Evolutionary conservation across 2,329 filamentous ascomycete genomes (phyloP).

Genomic region (Colletotrichum orchidophilum): DNA sequence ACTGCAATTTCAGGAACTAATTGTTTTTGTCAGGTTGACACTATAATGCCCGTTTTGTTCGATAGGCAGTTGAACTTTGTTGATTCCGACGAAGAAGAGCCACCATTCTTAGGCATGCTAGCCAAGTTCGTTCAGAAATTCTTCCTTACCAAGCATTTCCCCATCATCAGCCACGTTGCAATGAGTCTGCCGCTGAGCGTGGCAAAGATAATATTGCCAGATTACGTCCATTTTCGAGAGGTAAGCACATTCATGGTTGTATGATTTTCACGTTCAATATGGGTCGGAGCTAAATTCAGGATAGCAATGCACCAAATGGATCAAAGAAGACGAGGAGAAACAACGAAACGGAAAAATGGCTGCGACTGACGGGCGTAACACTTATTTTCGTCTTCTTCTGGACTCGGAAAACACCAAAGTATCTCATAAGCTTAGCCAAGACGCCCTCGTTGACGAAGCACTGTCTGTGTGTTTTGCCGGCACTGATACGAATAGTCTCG

Average conservation of each 20-base stretch:
- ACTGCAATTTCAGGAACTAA: neutral
- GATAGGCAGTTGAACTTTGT: neutral
- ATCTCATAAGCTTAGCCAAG: neutral
- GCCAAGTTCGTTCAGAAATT: neutral
- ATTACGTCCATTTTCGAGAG: neutral
- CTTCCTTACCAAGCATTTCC: neutral
- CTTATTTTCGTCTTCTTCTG: neutral
- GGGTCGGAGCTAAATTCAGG: neutral
- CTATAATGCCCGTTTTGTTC: neutral
- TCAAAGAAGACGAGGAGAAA: neutral
- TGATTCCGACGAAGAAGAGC: neutral
- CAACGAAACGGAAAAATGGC: neutral
- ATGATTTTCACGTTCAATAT: neutral
- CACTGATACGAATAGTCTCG: neutral
- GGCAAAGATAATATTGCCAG: neutral
- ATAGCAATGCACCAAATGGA: neutral
- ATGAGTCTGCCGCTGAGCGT: neutral
- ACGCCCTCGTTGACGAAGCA: neutral
- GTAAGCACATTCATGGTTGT: neutral
- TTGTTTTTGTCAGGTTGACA: neutral
- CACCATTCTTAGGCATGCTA: neutral
- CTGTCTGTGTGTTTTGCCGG: neutral
- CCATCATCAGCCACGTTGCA: neutral
- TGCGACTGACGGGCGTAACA: neutral
- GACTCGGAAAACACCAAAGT: neutral